Evolutionary conservation across 2,329 filamentous ascomycete species (phyloP).

Genomic region (Bipolaris bicolor): DNA sequence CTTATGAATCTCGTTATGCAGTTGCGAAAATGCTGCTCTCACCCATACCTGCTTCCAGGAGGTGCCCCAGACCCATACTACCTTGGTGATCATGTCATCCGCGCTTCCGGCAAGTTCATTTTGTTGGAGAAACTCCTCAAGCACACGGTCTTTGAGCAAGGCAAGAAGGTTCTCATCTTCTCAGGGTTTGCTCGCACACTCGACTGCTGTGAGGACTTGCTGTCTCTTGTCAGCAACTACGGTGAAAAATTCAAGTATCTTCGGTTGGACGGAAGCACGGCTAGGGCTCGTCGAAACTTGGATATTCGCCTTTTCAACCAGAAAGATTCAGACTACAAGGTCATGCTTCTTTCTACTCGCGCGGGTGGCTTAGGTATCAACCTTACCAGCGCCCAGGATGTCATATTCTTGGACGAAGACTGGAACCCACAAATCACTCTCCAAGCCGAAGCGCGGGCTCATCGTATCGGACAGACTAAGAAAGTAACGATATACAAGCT

Average conservation of each 20-base stretch:
- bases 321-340: conserved; percentile 53
- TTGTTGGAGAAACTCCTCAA: conserved; percentile 59
- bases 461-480: conserved; percentile 62
- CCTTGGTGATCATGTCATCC: conserved; percentile 56
- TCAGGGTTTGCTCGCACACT: conserved; percentile 61
- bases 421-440: conserved; percentile 62
- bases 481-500: conserved; percentile 63
- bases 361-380: conserved; percentile 64
- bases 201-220: conserved; percentile 59
- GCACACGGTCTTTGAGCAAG: conserved; percentile 56
- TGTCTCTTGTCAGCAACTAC: conserved; percentile 52
- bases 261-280: conserved; percentile 59
- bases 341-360: conserved; percentile 63
- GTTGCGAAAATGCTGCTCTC: conserved; percentile 61
- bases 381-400: conserved; percentile 60
- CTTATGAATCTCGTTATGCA: conserved; percentile 64
- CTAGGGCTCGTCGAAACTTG: conserved; percentile 58
- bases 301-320: conserved; percentile 62
- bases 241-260: conserved; percentile 54
- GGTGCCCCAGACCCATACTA: conserved; percentile 56
- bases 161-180: conserved; percentile 64
- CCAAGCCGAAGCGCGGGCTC: conserved; percentile 62
- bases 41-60: conserved; percentile 59
- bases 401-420: conserved; percentile 63
- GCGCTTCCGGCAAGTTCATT: conserved; percentile 63